phyloP scores from a whole-genome alignment of 1,284 basidiomycete genomes.

The Phellopilus nigrolimitatus region DNA sequence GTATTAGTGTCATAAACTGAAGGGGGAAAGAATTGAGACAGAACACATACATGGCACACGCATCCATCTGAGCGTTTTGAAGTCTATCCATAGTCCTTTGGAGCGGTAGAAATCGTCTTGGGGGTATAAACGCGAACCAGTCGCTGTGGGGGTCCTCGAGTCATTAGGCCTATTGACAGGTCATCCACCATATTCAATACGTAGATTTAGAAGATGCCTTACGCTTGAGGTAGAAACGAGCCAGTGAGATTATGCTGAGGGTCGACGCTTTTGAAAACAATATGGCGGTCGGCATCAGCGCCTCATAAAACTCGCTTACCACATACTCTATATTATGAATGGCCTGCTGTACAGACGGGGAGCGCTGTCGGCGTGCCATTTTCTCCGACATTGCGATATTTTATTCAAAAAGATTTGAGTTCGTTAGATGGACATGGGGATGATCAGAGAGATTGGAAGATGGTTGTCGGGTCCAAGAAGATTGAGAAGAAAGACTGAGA shows the following conservation, averaged over 20 bases:
- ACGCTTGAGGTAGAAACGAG: constrained; percentile 61
- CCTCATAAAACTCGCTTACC: too few species aligned
- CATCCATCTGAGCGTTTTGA: constrained; percentile 64
- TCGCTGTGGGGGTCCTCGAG: constrained; percentile 14
- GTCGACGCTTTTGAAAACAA: constrained; percentile 47
- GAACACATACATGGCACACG: constrained; percentile 59
- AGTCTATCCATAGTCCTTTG: constrained; percentile 23
- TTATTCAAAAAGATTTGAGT: too few species aligned
- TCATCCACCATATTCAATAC: not conserved
- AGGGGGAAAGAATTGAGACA: not conserved
- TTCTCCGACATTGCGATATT: constrained; percentile 7
- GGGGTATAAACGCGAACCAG: not conserved
- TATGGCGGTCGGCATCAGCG: not conserved
- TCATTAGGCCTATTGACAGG: constrained; percentile 11
- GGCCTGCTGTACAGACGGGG: constrained; percentile 16
- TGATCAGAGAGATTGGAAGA: not conserved
- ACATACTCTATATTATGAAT: constrained; percentile 34
- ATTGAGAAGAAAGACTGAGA: too few species aligned
- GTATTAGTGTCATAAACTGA: not conserved
- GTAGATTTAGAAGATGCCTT: constrained; percentile 23
- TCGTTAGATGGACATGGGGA: too few species aligned
- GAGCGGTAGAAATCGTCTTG: constrained; percentile 17
- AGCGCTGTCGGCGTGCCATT: constrained; percentile 15
- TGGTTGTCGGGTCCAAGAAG: too few species aligned
- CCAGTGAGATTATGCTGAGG: constrained; percentile 55